Evolutionary conservation across 768 basidiomycete species (phyloP).

Genomic region (Lactarius deliciosus): DNA sequence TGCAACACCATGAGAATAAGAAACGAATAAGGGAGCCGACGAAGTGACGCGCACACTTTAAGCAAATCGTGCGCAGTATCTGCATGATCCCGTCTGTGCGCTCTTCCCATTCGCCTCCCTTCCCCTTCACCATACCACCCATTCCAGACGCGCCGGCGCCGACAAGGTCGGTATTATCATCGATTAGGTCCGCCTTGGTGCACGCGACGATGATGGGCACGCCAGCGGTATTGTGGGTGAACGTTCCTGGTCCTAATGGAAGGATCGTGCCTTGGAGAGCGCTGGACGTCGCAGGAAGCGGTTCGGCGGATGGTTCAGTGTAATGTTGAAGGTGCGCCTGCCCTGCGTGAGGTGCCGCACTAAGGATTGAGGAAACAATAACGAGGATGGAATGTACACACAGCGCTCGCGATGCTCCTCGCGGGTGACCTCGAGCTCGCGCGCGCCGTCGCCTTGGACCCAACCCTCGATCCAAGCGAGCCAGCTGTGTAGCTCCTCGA

Average conservation of each 20-base stretch:
- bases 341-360: constrained; percentile 47
- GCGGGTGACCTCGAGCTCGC: constrained; percentile 70
- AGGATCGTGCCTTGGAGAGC: constrained; percentile 62
- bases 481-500: constrained; percentile 84
- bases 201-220: constrained; percentile 87
- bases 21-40: constrained; percentile 1
- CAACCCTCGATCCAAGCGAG: constrained; percentile 81
- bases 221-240: constrained; percentile 85
- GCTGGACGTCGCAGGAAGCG: constrained; percentile 61
- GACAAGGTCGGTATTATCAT: constrained; percentile 71
- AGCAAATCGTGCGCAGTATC: constrained; percentile 85
- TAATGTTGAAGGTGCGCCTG: constrained; percentile 91
- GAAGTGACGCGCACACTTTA: constrained; percentile 69
- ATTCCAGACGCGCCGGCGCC: constrained; percentile 74
- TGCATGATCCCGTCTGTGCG: constrained; percentile 94
- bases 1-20: constrained; percentile 35
- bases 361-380: not conserved
- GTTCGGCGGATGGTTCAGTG: constrained; percentile 71
- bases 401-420: constrained; percentile 84
- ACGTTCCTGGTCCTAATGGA: constrained; percentile 79
- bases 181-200: constrained; percentile 91
- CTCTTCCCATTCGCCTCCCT: constrained; percentile 94
- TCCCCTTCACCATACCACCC: constrained; percentile 90
- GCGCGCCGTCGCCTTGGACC: constrained; percentile 65
- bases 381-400: constrained; percentile 42